Evolutionary conservation across 2,329 filamentous ascomycete genomes (phyloP).

Genomic region (Chaetomium sp.): DNA sequence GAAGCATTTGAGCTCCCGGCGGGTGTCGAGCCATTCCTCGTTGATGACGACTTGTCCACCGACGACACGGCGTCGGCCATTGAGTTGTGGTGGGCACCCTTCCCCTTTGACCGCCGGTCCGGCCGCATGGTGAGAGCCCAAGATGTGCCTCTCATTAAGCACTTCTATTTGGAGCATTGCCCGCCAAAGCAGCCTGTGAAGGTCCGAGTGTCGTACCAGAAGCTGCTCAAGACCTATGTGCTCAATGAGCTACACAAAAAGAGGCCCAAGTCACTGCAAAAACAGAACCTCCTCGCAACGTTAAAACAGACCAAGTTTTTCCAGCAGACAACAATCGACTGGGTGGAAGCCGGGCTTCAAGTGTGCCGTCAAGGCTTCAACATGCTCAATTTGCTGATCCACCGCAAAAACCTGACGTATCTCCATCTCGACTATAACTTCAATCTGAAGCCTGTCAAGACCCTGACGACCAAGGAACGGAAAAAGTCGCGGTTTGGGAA

Average conservation of each 20-base stretch:
- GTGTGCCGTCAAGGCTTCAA: constrained; percentile 98
- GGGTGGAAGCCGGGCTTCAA: constrained; percentile 97
- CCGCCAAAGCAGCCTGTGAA: constrained; percentile 85
- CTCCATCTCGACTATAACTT: constrained; percentile 99
- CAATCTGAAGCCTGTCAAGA: constrained; percentile 98
- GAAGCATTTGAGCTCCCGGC: constrained; percentile 78
- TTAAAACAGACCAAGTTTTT: constrained; percentile 98
- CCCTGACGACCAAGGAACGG: constrained; percentile 93
- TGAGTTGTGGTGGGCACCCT: constrained; percentile 95
- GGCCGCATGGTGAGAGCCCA: constrained; percentile 95
- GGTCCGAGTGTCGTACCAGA: constrained; percentile 96
- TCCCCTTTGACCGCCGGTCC: constrained; percentile 88
- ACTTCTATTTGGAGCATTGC: constrained; percentile 97
- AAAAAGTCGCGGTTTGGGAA: constrained; percentile 99
- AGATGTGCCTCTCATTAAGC: constrained; percentile 93
- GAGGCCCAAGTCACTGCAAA: constrained; percentile 90
- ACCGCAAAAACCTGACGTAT: constrained; percentile 97
- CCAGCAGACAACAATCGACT: constrained; percentile 98
- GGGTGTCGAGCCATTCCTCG: constrained; percentile 79
- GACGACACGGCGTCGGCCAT: constrained; percentile 88
- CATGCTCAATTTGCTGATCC: constrained; percentile 96
- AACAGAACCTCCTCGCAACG: constrained; percentile 82
- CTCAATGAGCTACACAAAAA: constrained; percentile 96
- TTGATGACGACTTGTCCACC: constrained; percentile 81
- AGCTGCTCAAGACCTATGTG: constrained; percentile 91